Evolutionary conservation across 192 early-diverging fungal genomes (phyloP).

Genomic region (Cladochytrium replicatum): DNA sequence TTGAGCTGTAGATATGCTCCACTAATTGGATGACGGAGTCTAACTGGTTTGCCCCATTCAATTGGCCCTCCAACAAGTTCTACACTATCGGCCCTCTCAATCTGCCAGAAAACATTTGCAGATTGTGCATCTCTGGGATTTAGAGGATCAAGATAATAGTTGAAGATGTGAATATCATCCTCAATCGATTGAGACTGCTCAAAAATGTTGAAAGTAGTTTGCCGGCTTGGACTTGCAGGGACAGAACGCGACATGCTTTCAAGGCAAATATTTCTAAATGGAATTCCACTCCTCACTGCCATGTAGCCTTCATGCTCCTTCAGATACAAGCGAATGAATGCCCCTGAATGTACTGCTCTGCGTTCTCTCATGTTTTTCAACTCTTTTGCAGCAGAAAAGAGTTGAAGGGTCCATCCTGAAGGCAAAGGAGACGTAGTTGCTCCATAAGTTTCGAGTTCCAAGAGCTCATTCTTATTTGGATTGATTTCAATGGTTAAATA

Average conservation of each 20-base stretch:
- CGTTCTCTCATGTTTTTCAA: too few relatives aligned
- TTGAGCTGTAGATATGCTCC: slow-evolving; percentile 17
- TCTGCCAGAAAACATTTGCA: slow-evolving; percentile 19
- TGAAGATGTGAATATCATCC: slow-evolving; percentile 11
- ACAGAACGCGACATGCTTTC: too few relatives aligned
- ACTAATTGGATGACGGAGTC: slow-evolving; percentile 13
- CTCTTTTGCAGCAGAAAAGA: too few relatives aligned
- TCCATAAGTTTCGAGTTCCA: too few relatives aligned
- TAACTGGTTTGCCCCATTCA: slow-evolving; percentile 13
- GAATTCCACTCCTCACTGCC: too few relatives aligned
- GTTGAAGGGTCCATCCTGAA: too few relatives aligned
- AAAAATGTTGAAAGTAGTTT: slow-evolving; percentile 3
- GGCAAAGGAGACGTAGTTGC: too few relatives aligned
- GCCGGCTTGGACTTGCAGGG: too few relatives aligned
- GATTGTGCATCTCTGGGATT: slow-evolving; percentile 27
- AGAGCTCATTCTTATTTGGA: too few relatives aligned
- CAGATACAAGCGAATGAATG: slow-evolving; percentile 21
- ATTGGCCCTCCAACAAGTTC: slow-evolving; percentile 11
- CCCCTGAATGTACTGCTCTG: too few relatives aligned
- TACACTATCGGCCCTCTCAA: slow-evolving; percentile 16
- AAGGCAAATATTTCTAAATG: too few relatives aligned
- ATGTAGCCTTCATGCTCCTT: slow-evolving; percentile 24
- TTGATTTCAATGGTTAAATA: too few relatives aligned
- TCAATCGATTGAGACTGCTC: slow-evolving; percentile 7
- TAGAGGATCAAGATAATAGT: slow-evolving; percentile 22